Evolutionary conservation across 306 rosid species (phyloP).

Genomic region (Ochetophila trinervis): DNA sequence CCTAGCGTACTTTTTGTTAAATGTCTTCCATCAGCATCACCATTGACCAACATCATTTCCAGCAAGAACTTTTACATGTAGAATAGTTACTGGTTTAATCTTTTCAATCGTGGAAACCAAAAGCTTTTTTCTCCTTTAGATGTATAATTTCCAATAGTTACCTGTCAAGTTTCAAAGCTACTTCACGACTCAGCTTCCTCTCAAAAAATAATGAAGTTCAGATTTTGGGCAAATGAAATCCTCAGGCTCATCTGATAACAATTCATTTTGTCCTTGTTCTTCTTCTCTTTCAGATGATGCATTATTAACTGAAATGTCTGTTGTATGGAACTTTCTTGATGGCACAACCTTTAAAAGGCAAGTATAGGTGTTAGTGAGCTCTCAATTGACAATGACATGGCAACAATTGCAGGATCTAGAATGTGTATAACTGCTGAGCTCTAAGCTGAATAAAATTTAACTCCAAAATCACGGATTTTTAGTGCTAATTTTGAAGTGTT

Average conservation of each 20-base stretch:
- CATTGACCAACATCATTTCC: conserved; percentile 19
- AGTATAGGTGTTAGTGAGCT: conserved; percentile 14
- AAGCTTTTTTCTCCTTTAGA: neutral
- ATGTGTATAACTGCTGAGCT: neutral
- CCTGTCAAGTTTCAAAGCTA: conserved; percentile 33
- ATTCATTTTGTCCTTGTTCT: conserved; percentile 24
- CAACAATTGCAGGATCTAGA: conserved; percentile 1
- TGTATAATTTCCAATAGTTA: conserved; percentile 20
- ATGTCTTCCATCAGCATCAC: conserved; percentile 27
- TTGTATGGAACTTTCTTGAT: conserved; percentile 25
- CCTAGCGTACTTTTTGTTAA: conserved; percentile 15
- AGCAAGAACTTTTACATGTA: conserved; percentile 10
- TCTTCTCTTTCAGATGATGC: conserved; percentile 26
- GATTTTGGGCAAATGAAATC: conserved; percentile 33
- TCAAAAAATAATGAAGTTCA: conserved; percentile 29
- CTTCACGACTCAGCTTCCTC: conserved; percentile 37
- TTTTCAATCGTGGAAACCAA: neutral
- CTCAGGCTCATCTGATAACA: conserved; percentile 46
- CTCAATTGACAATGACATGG: neutral
- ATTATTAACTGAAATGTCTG: conserved; percentile 30
- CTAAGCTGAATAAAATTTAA: conserved; percentile 8
- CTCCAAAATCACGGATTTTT: neutral
- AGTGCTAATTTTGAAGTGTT: conserved; percentile 11
- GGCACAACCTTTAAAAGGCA: conserved; percentile 41
- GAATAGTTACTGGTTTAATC: conserved; percentile 5